Conservation (phyloP, 208 protist genomes). For the Leishmania turanica region DNA sequence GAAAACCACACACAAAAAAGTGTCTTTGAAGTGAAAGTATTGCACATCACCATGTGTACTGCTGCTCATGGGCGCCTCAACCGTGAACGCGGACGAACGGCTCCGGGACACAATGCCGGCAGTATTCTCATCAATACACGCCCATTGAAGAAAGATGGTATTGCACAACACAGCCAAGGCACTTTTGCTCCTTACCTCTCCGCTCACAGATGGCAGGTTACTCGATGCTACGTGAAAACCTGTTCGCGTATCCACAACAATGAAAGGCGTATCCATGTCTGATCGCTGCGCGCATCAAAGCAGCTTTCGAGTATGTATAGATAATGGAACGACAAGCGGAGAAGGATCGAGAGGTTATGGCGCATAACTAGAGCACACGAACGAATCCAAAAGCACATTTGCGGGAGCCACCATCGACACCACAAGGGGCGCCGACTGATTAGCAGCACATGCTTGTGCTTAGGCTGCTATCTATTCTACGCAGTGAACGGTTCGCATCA, state of each 20-base stretch:
- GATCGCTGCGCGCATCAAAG: no score
- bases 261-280: slow-evolving; percentile 10
- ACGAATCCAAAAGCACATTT: no score
- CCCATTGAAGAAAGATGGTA: slow-evolving; percentile 7
- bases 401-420: no score
- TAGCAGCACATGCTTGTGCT: no score
- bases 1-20: neutral
- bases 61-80: neutral
- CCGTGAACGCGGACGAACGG: neutral
- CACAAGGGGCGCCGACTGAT: no score
- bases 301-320: no score
- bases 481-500: no score
- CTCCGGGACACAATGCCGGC: neutral
- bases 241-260: slow-evolving; percentile 12
- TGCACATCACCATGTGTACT: neutral
- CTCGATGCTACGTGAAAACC: slow-evolving; percentile 17
- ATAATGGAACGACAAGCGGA: no score
- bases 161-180: slow-evolving; percentile 15
- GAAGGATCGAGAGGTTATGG: no score
- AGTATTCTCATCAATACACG: neutral
- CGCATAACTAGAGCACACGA: no score
- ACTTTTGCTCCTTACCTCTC: slow-evolving; percentile 1
- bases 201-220: neutral
- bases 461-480: no score
- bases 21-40: neutral